Percentiles rank a stretch among this genome's conserved stretches.
phyloP scores from a whole-genome alignment of 2,329 filamentous ascomycete genomes.

The Trichoderma harzianum region DNA sequence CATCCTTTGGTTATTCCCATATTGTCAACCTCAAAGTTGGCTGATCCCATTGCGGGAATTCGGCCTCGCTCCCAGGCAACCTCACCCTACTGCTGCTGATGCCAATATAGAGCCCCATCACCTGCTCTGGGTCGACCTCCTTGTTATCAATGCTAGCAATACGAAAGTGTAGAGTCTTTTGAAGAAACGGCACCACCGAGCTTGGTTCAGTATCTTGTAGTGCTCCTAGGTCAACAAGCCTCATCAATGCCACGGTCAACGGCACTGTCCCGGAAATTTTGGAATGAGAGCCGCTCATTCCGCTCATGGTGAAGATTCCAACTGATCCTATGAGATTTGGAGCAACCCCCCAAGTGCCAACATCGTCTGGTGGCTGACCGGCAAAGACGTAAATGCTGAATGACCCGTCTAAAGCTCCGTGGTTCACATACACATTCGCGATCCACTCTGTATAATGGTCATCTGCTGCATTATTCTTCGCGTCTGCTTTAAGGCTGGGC shows the following conservation, averaged over 20 bases:
- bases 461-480: slow-evolving; percentile 32
- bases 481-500: slow-evolving; percentile 28
- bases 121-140: slow-evolving; percentile 25
- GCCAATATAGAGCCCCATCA: slow-evolving; percentile 31
- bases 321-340: slow-evolving; percentile 60
- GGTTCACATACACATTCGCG: slow-evolving; percentile 61
- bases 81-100: slow-evolving; percentile 32
- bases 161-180: slow-evolving; percentile 34
- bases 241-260: slow-evolving; percentile 47
- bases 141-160: slow-evolving; percentile 28
- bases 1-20: slow-evolving; percentile 21
- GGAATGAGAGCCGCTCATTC: slow-evolving; percentile 31
- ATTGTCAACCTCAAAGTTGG: slow-evolving; percentile 25
- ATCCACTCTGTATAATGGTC: slow-evolving; percentile 61
- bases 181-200: slow-evolving; percentile 42
- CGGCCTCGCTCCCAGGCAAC: slow-evolving; percentile 24
- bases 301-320: slow-evolving; percentile 49
- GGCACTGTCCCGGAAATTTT: slow-evolving; percentile 50
- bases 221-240: slow-evolving; percentile 36
- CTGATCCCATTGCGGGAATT: slow-evolving; percentile 30
- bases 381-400: slow-evolving; percentile 67
- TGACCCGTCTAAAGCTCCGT: slow-evolving; percentile 57
- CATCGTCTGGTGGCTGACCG: slow-evolving; percentile 47
- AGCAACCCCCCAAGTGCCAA: slow-evolving; percentile 48
- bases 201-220: slow-evolving; percentile 38